Evolutionary conservation across 768 basidiomycete species (phyloP).

Genomic region (Pisolithus microcarpus): DNA sequence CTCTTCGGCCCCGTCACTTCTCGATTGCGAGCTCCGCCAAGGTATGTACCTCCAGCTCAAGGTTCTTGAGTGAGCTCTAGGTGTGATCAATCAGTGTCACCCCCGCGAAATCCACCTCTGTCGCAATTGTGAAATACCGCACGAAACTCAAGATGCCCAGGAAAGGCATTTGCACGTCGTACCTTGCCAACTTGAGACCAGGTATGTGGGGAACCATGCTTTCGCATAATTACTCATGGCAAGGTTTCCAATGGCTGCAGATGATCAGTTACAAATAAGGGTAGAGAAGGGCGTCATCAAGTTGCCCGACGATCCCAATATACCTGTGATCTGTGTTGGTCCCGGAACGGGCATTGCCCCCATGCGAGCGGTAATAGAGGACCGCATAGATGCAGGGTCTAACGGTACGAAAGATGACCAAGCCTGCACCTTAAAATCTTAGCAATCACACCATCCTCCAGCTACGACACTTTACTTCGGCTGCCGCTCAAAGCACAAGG

Average conservation of each 20-base stretch:
- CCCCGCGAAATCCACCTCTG: slow-evolving; percentile 67
- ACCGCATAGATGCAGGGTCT: slow-evolving; percentile 44
- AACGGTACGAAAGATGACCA: slow-evolving; percentile 48
- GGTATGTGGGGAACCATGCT: slow-evolving; percentile 35
- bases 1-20: too few relatives aligned
- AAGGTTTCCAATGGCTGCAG: slow-evolving; percentile 28
- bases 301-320: too few relatives aligned
- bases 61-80: too few relatives aligned
- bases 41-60: too few relatives aligned
- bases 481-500: slow-evolving; percentile 67
- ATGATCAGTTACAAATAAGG: slow-evolving; percentile 55
- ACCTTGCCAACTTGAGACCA: slow-evolving; percentile 52
- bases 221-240: neutral
- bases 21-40: too few relatives aligned
- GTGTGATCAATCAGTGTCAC: too few relatives aligned
- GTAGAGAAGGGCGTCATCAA: too few relatives aligned
- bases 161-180: slow-evolving; percentile 79
- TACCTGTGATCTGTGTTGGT: too few relatives aligned
- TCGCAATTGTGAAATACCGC: slow-evolving; percentile 86
- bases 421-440: neutral
- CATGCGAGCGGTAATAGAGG: too few relatives aligned
- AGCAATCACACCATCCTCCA: slow-evolving; percentile 16
- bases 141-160: slow-evolving; percentile 77
- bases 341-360: too few relatives aligned
- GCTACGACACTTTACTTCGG: slow-evolving; percentile 89